Evolutionary conservation across 768 basidiomycete genomes (phyloP).

Genomic region (Suillus subaureus): DNA sequence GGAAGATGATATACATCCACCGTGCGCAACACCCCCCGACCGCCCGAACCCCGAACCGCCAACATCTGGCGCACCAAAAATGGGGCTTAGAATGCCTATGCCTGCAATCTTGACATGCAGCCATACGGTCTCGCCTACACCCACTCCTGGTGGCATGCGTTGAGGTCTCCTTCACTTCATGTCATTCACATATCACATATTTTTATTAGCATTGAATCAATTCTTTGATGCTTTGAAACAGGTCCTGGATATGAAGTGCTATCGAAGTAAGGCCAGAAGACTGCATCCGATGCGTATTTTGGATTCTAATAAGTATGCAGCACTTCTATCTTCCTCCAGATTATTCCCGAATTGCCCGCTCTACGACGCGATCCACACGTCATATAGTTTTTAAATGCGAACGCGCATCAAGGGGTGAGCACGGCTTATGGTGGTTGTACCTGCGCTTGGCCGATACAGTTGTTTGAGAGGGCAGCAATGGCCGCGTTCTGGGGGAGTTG

Average conservation of each 20-base stretch:
- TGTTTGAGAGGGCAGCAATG: not conserved
- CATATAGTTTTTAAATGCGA: not conserved
- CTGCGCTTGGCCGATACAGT: not conserved
- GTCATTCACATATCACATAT: not conserved
- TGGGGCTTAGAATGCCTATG: slow-evolving; percentile 36
- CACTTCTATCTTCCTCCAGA: not conserved
- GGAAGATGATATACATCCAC: slow-evolving; percentile 33
- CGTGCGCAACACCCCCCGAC: slow-evolving; percentile 46
- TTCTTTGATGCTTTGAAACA: not conserved
- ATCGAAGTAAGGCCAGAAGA: not conserved
- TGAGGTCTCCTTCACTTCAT: not conserved
- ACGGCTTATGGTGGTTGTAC: not conserved
- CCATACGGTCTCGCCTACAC: slow-evolving; percentile 50
- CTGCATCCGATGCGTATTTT: not conserved
- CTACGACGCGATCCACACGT: not conserved
- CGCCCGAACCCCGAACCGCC: slow-evolving; percentile 65
- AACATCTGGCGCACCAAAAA: slow-evolving; percentile 49
- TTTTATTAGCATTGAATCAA: not conserved
- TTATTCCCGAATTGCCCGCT: not conserved
- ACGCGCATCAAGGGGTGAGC: not conserved
- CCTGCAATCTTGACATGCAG: slow-evolving; percentile 45
- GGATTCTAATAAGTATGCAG: not conserved
- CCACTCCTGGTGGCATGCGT: slow-evolving; percentile 27
- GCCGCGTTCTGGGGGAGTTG: not conserved
- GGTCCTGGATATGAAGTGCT: not conserved